Percentiles rank a stretch among this genome's conserved stretches.
phyloP scores from a whole-genome alignment of 2,329 filamentous ascomycete species.

The Ustulina deusta region DNA sequence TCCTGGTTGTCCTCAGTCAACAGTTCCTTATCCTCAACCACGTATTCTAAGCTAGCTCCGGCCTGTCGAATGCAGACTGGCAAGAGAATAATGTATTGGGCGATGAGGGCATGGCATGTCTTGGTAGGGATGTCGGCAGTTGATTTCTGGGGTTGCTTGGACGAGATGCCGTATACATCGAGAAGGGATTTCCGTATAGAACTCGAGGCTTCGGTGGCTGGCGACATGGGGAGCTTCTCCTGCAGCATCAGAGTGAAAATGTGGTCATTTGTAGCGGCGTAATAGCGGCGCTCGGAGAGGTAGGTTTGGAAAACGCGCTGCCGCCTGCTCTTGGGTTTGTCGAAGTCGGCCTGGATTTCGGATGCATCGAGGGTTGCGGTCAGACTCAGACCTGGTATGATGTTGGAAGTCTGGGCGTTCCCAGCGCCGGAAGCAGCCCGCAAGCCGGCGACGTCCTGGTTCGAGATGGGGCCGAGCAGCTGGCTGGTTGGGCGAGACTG shows the following conservation, averaged over 20 bases:
- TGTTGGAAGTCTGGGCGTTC: constrained; percentile 67
- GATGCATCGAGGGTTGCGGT: constrained; percentile 63
- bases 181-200: constrained; percentile 50
- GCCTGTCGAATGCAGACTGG: constrained; percentile 63
- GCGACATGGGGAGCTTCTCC: constrained; percentile 46
- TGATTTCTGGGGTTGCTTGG: constrained; percentile 47
- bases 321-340: constrained; percentile 71
- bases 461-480: constrained; percentile 77
- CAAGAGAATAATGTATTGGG: constrained; percentile 62
- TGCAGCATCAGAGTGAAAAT: constrained; percentile 64
- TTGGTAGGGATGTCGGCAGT: constrained; percentile 49
- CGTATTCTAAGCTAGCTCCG: constrained; percentile 60
- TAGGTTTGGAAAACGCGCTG: constrained; percentile 78
- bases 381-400: constrained; percentile 66
- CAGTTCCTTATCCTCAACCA: constrained; percentile 62
- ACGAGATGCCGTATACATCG: constrained; percentile 50
- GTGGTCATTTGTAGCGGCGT: constrained; percentile 73
- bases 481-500: constrained; percentile 82
- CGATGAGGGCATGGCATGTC: constrained; percentile 59
- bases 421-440: constrained; percentile 78
- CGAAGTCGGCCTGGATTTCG: constrained; percentile 69
- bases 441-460: constrained; percentile 81
- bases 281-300: constrained; percentile 76
- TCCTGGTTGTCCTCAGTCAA: constrained; percentile 45
- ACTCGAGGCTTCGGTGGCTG: constrained; percentile 46